These are phyloP conservation scores for Trichoderma sp. DNA, from an alignment of 2,329 filamentous ascomycete species.

Conservation along the genomic window DNA sequence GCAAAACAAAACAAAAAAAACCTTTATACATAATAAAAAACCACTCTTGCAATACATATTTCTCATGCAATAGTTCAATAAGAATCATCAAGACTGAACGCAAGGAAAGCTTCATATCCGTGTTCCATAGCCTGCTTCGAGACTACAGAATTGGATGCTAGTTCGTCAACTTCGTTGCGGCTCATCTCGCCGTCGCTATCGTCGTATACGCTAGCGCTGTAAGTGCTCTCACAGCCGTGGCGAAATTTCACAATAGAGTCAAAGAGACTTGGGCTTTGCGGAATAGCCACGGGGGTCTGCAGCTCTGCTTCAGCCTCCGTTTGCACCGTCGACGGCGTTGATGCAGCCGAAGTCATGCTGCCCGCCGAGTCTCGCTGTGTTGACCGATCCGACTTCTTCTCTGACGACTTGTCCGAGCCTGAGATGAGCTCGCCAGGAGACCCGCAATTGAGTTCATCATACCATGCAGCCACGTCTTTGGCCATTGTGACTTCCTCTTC, in stretches of 20 bases:
- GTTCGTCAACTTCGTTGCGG: constrained; percentile 34
- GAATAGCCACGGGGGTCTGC: constrained; percentile 40
- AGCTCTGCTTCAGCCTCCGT: constrained; percentile 40
- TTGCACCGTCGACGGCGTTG: constrained; percentile 36
- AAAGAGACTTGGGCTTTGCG: constrained; percentile 24
- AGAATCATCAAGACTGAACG: constrained; percentile 13
- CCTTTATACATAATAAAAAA: background rate
- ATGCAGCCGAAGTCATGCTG: constrained; percentile 26
- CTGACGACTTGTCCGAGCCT: constrained; percentile 27
- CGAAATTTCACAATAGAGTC: constrained; percentile 40
- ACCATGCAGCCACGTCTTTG: constrained; percentile 54
- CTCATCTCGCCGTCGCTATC: constrained; percentile 13
- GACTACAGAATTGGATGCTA: background rate
- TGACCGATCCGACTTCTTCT: constrained; percentile 31
- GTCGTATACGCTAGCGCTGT: constrained; percentile 21
- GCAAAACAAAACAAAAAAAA: background rate
- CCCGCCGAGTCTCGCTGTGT: constrained; percentile 26
- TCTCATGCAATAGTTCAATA: constrained; percentile 3
- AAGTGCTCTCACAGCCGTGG: constrained; percentile 26
- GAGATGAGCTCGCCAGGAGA: constrained; percentile 44
- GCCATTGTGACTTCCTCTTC: constrained; percentile 46
- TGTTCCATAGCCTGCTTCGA: constrained; percentile 40
- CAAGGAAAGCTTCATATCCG: constrained; percentile 17
- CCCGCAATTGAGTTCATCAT: constrained; percentile 52
- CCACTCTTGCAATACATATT: background rate